Evolutionary conservation across 2,329 filamentous ascomycete genomes (phyloP), one percentile per base, ranked within the genome.

Genomic region (Onygenales sp.): DNA sequence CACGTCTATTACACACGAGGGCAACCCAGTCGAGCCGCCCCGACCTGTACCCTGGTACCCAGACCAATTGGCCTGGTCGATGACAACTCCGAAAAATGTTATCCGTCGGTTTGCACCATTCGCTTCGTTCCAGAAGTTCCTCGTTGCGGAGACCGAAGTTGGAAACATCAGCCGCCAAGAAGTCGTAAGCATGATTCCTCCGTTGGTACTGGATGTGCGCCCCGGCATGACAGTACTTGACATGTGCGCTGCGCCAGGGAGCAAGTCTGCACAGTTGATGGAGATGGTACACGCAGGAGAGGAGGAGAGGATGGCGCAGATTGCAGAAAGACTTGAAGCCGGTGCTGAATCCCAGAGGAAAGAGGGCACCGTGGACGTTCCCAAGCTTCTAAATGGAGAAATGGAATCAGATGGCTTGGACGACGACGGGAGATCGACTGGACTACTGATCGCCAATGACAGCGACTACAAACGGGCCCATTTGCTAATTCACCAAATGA

Each of bases 161-260:
- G 93, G 93, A 64, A 98, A 97, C 70, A 97, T 98, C 64, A 95
- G 88, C 72, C 84, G 93, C 64, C 93, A 98, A 72, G 93, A 98
- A 74, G 86, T 95, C 44, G 93, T 98, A 65, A 95, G 89, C 75
- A 98, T 98, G 93, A 97, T 98, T 58, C 93, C 93, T 31, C 93
- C 93, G 31, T 80, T 97, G 62, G 78, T 97, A 63, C 87, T 98
- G 77, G 91, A 97, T 64, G 79, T 97, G 50, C 83, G 83, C 61
- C 91, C 93, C 4, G 89, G 91, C 51, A 95, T 96, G 85, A 87
- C 86, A 1, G 91, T 96, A 8, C 75, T 98, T 62, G 93, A 98
- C 70, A 85, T 98, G 76, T 98, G 93, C 72, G 93, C 93, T 55
- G 93, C 93, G 0, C 93, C 93, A 1, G 93, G 93, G 56, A 97